Evolutionary conservation across 2,329 filamentous ascomycete genomes (phyloP).

Genomic region (Cadophora malorum): DNA sequence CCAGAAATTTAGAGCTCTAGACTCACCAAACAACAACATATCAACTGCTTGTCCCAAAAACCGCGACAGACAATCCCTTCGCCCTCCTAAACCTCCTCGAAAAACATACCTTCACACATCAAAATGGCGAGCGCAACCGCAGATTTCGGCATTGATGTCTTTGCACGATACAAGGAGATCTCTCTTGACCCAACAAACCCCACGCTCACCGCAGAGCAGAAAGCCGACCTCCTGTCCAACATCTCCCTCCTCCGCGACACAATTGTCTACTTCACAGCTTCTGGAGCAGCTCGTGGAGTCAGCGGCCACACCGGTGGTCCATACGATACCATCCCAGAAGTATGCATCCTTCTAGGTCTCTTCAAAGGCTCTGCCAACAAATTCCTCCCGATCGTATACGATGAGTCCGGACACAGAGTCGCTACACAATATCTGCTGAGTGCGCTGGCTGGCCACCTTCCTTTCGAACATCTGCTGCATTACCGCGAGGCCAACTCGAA

Average conservation of each 20-base stretch:
- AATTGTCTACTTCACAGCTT: constrained; percentile 49
- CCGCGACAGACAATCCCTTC: not conserved
- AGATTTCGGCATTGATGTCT: constrained; percentile 38
- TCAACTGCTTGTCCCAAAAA: constrained; percentile 1
- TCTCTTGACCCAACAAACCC: constrained; percentile 45
- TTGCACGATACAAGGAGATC: constrained; percentile 35
- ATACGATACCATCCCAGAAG: constrained; percentile 50
- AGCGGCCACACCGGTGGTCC: constrained; percentile 50
- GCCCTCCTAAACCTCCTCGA: not conserved
- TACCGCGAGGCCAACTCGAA: constrained; percentile 50
- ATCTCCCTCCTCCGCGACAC: constrained; percentile 49
- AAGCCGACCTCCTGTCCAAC: constrained; percentile 47
- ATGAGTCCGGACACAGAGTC: constrained; percentile 50
- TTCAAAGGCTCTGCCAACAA: constrained; percentile 46
- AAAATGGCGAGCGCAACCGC: constrained; percentile 36
- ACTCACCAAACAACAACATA: not conserved
- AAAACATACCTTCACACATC: not conserved
- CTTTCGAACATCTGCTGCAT: constrained; percentile 49
- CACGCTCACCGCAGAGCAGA: constrained; percentile 47
- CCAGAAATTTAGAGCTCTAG: not conserved
- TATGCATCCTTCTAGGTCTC: constrained; percentile 48
- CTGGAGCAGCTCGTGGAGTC: constrained; percentile 48
- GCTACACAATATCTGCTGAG: constrained; percentile 49
- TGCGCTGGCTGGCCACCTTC: constrained; percentile 47
- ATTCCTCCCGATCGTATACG: constrained; percentile 47